Base-by-base conservation (phyloP, 2,329 filamentous ascomycete species). In the Calonectria multiphialidica region DNA sequence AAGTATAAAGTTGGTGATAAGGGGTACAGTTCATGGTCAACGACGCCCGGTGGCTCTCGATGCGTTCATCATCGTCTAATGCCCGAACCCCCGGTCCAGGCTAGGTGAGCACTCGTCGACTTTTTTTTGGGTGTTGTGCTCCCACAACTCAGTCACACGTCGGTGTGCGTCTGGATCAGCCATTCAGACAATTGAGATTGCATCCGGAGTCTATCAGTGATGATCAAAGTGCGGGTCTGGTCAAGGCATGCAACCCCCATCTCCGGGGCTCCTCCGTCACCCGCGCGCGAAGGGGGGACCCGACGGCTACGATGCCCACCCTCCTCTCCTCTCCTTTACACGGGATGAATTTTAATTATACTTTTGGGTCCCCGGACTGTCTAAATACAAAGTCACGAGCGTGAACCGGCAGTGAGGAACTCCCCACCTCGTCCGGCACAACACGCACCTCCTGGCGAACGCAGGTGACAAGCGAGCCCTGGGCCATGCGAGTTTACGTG, bases 191-290 rank as follows among this genome's bases (percentile, higher is more conserved):
- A 18, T 61, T 16, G 13, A 50, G 23, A 33, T 45, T 45, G 28
- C 5, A 30, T 18, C 33, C 33, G 15, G 16, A 40, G 30, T 49
- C 49, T 62, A 37, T 40, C 55, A 45, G 55, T 30, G 30, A 28
- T 40, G 62, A 40, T 61, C 50, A 33, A 30, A 42, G 62, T 50
- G 68, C 50, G 68, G 68, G 68, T 42, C 50, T 16, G 45, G 50
- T 37, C 53, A 59, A 57, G 53, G 53, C 53, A 59, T 40, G 10
- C 50, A 66, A 61, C 30, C 62, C 62, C 28, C 68, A 53, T 49
- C 47, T 55, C 16, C 15, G 40, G 33, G 23, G 40, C 25, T 21
- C 21, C 37, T 40, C 23, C 2, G n/a, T 44, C 45, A 40, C 16
- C 50, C 42, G 30, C 15, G 25, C 37, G 57, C 5, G 57, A 12